A percentile compares a stretch with the other conserved stretches of the same genome.
phyloP scores from a whole-genome alignment of 306 rosid species.

The Trichosanthes truncata region DNA sequence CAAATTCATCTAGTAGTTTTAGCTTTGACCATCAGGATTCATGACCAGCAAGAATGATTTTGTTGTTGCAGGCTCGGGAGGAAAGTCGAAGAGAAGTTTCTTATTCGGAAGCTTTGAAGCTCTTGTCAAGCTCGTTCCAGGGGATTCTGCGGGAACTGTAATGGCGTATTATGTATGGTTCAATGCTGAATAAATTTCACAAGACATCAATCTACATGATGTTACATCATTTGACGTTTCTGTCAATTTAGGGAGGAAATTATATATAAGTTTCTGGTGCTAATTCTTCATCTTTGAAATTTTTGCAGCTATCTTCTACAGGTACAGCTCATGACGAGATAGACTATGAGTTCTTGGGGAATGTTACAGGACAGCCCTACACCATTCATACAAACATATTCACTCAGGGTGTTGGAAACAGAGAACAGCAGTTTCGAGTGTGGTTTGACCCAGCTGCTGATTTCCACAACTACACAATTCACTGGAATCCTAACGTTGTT shows the following conservation, averaged over 20 bases:
- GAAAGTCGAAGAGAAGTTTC: constrained; percentile 53
- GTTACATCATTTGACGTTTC: neutral
- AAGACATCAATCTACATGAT: neutral
- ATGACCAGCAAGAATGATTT: neutral
- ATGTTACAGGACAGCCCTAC: constrained; percentile 73
- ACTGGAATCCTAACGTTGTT: constrained; percentile 69
- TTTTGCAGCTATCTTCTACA: constrained; percentile 58
- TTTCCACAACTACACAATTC: constrained; percentile 84
- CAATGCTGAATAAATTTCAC: neutral
- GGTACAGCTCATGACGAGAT: constrained; percentile 73
- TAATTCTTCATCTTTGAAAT: neutral
- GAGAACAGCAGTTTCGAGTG: constrained; percentile 67
- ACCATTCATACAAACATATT: constrained; percentile 62
- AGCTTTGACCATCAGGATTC: neutral
- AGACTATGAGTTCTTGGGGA: constrained; percentile 87
- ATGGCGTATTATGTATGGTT: constrained; percentile 74
- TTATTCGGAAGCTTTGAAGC: constrained; percentile 68
- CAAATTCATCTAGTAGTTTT: neutral
- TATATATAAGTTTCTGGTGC: neutral
- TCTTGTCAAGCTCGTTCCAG: constrained; percentile 55
- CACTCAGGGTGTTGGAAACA: constrained; percentile 62
- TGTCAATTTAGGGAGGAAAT: neutral
- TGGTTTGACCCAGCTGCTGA: constrained; percentile 86
- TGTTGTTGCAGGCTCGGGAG: constrained; percentile 59
- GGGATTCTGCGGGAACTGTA: constrained; percentile 74